Percentiles rank a stretch among this genome's conserved stretches.
Conservation (phyloP, 2,329 filamentous ascomycete species). For the Aspergillus tamarii region DNA sequence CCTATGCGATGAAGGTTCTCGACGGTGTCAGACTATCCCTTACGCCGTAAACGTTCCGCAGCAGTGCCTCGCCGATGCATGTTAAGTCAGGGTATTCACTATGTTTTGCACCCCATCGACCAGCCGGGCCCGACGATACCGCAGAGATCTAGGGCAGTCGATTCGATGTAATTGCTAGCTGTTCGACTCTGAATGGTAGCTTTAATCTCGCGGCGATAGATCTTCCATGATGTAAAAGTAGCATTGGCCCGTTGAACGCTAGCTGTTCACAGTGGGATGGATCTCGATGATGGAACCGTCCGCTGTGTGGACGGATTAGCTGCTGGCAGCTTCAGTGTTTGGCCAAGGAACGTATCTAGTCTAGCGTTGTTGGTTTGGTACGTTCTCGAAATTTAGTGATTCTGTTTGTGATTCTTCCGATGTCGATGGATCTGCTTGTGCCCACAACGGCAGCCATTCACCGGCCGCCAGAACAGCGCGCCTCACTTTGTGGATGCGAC, state of each 20-base stretch:
- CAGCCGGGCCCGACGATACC: background rate
- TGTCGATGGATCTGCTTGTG: slow-evolving; percentile 8
- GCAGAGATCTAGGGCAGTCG: slow-evolving; percentile 2
- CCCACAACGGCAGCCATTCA: slow-evolving; percentile 4
- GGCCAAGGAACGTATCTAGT: background rate
- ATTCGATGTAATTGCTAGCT: background rate
- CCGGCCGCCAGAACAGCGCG: slow-evolving; percentile 8
- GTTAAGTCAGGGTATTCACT: background rate
- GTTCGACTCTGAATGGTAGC: slow-evolving; percentile 9
- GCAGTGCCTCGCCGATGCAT: background rate
- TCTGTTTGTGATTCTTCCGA: slow-evolving; percentile 4
- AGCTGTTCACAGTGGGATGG: background rate
- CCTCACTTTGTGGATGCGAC: slow-evolving; percentile 7
- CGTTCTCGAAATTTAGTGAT: slow-evolving; percentile 1
- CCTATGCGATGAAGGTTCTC: slow-evolving; percentile 3
- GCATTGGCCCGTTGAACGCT: background rate
- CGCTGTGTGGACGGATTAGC: background rate
- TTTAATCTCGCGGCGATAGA: background rate
- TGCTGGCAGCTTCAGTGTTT: background rate
- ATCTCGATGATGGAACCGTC: background rate
- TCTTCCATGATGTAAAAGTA: slow-evolving; percentile 1
- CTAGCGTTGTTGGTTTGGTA: background rate
- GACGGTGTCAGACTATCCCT: background rate
- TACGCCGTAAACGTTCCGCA: background rate
- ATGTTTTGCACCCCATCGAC: background rate